Evolutionary conservation across 2,329 filamentous ascomycete species (phyloP).

Genomic region (Davidsoniella neocaledoniae): DNA sequence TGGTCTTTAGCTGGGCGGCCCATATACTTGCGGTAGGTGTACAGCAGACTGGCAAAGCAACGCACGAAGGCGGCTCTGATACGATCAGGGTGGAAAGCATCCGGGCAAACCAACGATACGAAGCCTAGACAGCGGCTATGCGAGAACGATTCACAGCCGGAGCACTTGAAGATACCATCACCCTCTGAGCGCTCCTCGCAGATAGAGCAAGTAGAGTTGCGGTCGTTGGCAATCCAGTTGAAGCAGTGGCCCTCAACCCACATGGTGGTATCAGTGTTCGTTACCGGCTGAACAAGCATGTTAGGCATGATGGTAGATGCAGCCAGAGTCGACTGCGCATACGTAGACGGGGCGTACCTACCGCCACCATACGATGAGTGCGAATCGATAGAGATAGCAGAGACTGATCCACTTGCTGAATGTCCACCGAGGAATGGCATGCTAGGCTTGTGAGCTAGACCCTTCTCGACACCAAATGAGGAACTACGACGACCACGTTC

Average conservation of each 20-base stretch:
- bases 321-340: conserved; percentile 71
- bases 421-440: conserved; percentile 57
- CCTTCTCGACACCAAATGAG: conserved; percentile 70
- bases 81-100: conserved; percentile 44
- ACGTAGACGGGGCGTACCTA: conserved; percentile 67
- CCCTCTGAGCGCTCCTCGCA: conserved; percentile 58
- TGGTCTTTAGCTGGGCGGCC: conserved; percentile 43
- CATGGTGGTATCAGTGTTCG: conserved; percentile 60
- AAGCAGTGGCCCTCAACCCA: conserved; percentile 81
- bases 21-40: conserved; percentile 48
- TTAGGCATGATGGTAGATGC: conserved; percentile 78
- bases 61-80: conserved; percentile 47
- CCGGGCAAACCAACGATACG: conserved; percentile 45
- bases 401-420: conserved; percentile 40
- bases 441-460: conserved; percentile 51
- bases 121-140: conserved; percentile 45
- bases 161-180: conserved; percentile 62
- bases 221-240: conserved; percentile 42
- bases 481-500: conserved; percentile 71
- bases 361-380: conserved; percentile 52
- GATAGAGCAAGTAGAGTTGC: conserved; percentile 46
- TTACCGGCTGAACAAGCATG: conserved; percentile 62
- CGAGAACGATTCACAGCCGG: conserved; percentile 40
- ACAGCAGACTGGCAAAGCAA: conserved; percentile 47
- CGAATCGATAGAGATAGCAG: conserved; percentile 42